phyloP scores from a whole-genome alignment of 2,329 filamentous ascomycete species.

The Microsporum canis region DNA sequence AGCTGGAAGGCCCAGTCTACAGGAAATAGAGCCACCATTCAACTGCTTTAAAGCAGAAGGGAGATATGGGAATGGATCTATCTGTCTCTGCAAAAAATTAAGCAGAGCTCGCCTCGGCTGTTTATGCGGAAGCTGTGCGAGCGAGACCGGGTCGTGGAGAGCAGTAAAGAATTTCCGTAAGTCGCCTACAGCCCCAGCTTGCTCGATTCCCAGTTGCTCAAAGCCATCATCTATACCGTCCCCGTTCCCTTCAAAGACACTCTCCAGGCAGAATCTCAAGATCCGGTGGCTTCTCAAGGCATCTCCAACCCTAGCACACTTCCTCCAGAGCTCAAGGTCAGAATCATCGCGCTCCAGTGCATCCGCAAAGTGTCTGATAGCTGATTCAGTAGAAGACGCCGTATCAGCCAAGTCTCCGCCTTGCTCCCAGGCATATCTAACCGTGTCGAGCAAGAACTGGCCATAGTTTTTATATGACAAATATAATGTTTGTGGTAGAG shows the following conservation, averaged over 20 bases:
- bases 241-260: slow-evolving; percentile 51
- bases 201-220: slow-evolving; percentile 48
- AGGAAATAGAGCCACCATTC: slow-evolving; percentile 4
- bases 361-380: slow-evolving; percentile 47
- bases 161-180: slow-evolving; percentile 39
- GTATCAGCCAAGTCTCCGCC: slow-evolving; percentile 15
- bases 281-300: slow-evolving; percentile 48
- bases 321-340: slow-evolving; percentile 53
- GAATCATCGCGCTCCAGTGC: slow-evolving; percentile 55
- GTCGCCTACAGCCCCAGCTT: slow-evolving; percentile 43
- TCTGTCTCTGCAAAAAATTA: slow-evolving; percentile 41
- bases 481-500: slow-evolving; percentile 78
- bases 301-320: slow-evolving; percentile 46
- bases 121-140: slow-evolving; percentile 41
- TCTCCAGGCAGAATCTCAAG: slow-evolving; percentile 51
- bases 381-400: slow-evolving; percentile 26
- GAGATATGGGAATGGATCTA: slow-evolving; percentile 44
- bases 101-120: slow-evolving; percentile 43
- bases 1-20: slow-evolving; percentile 27
- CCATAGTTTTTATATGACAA: slow-evolving; percentile 92
- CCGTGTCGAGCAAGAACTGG: slow-evolving; percentile 73
- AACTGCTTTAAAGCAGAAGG: slow-evolving; percentile 16
- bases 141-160: slow-evolving; percentile 46
- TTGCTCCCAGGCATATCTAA: slow-evolving; percentile 42
- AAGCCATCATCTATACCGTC: slow-evolving; percentile 44